Percentiles rank a stretch among this genome's conserved stretches.
Evolutionary conservation across 352 stramenopile species (phyloP).

Genomic region (Phytophthora boehmeriae): DNA sequence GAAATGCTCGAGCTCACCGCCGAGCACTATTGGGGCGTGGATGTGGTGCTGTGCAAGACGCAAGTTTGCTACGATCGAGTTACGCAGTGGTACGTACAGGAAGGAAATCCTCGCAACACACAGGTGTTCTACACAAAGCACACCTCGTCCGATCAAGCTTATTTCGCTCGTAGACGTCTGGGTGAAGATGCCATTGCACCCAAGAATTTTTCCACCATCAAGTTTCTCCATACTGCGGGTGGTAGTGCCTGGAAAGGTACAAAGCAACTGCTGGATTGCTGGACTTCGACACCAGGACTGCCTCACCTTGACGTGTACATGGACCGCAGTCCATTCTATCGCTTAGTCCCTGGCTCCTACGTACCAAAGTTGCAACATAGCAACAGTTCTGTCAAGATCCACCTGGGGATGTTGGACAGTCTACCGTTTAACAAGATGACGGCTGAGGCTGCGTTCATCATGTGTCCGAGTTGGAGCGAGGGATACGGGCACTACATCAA

Average conservation of each 20-base stretch:
- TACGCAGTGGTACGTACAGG: conserved; percentile 50
- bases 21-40: conserved; percentile 50
- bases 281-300: conserved; percentile 44
- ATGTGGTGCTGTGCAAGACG: conserved; percentile 72
- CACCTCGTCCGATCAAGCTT: conserved; percentile 46
- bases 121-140: conserved; percentile 59
- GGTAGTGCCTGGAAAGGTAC: conserved; percentile 60
- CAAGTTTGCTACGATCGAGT: conserved; percentile 45
- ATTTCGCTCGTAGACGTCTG: conserved; percentile 24
- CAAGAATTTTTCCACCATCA: conserved; percentile 46
- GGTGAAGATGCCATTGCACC: conserved; percentile 17
- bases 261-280: conserved; percentile 53
- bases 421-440: conserved; percentile 48
- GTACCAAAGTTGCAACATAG: conserved; percentile 17
- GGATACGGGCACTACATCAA: conserved; percentile 79
- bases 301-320: conserved; percentile 52
- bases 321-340: conserved; percentile 22
- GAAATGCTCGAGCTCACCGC: conserved; percentile 62
- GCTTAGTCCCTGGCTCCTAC: conserved; percentile 19
- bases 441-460: conserved; percentile 50
- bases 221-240: conserved; percentile 61
- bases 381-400: conserved; percentile 36
- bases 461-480: conserved; percentile 63
- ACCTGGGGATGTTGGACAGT: conserved; percentile 27
- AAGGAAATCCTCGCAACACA: conserved; percentile 38